These are phyloP conservation scores for Geoglossum cookeanum DNA, from an alignment of 2,329 filamentous ascomycete species.

Conservation along the genomic window DNA sequence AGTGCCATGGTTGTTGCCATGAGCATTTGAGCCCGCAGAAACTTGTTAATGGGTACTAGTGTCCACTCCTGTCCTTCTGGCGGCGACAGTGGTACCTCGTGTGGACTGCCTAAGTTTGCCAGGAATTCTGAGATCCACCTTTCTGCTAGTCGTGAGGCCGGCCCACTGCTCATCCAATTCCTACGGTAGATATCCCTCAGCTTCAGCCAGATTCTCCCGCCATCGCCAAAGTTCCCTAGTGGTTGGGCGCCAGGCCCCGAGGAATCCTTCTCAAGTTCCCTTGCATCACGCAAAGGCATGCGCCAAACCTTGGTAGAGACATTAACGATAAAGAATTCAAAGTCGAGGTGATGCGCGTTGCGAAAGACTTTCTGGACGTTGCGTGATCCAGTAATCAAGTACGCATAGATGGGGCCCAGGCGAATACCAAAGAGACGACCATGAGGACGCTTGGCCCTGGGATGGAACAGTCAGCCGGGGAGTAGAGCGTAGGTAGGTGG, in stretches of 20 bases:
- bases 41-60: neutral
- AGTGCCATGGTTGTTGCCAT: neutral
- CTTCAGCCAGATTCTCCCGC: neutral
- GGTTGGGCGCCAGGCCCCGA: neutral
- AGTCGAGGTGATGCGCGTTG: neutral
- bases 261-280: neutral
- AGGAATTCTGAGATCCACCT: neutral
- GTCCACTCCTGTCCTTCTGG: neutral
- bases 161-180: neutral
- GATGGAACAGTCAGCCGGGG: no score
- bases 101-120: neutral
- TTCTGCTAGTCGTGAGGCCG: neutral
- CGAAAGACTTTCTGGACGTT: neutral
- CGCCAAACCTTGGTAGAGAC: neutral
- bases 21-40: neutral
- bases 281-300: neutral
- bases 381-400: neutral
- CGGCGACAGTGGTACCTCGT: neutral
- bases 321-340: neutral
- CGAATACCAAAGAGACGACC: neutral
- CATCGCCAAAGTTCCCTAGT: neutral
- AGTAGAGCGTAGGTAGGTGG: no score
- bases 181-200: neutral
- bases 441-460: neutral
- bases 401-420: neutral